Evolutionary conservation across 345 rosid genomes (phyloP), one percentile per base, ranked within the genome.

Genomic region (Bruguiera sexangula): DNA sequence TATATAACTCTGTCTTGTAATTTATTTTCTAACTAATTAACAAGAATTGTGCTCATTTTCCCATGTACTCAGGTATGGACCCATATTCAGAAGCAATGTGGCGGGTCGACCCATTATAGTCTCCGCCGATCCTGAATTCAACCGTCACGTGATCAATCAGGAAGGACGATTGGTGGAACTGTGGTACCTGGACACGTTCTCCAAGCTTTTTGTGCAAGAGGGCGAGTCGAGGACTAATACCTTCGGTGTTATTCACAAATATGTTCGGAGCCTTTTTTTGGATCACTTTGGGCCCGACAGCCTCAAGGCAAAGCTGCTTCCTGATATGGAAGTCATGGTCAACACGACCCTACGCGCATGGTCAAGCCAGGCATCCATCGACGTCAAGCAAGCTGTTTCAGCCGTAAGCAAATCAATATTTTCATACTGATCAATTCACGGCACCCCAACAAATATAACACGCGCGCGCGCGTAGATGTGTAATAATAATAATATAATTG

Each of bases 101-200:
- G 70, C 69, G 1, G 77, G 75, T 20, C 29, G 57, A 48, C 26
- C 52, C 8, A 53, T 80, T 34, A 66, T 76, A n/a, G 63, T 76
- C 4, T 69, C 72, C 19, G 75, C 78, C 1, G 80, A 80, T 26
- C 43, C 83, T 11, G 69, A 69, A 11, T 50, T 69, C 22, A 71
- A 77, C 64, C 66, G 65, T n/a, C 62, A 27, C 52, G 36, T 79
- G n/a, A 39, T 69, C 18, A 70, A 71, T 21, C 73, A 67, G 10
- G 72, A 69, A 10, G 74, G 72, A 11, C 57, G 32, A 26, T 36
- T 62, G 56, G 71, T 69, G 6, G 83, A 72, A 56, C 13, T 63
- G 27, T 66, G 75, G 75, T 61, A 61, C 27, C 31, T 73, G 71
- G 77, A 69, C 22, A 20, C 79, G 1, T 75, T 72, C 6, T 54